Base-by-base conservation (phyloP, 208 protist genomes). In the Wallacemonas sp. region DNA sequence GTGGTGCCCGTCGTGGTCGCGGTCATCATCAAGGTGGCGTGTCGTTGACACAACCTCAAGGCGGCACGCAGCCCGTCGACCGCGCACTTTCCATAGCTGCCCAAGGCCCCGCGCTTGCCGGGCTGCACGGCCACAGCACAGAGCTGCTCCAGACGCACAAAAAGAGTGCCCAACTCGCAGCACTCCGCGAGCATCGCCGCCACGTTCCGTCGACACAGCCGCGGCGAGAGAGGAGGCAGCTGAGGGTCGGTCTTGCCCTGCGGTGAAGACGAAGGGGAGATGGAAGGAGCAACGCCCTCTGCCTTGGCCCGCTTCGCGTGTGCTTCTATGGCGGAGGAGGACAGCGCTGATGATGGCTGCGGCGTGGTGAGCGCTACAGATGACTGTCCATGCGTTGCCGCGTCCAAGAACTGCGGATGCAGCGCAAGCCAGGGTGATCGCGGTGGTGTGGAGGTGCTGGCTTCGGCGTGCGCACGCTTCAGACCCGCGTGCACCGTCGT, bases 61-160 rank as follows among this genome's bases (percentile, higher is more conserved):
- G 73, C 21, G 8, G 63, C 17, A 0, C 78, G 83, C 22, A 95
- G 54, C 26, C 77, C 79, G 24, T 77, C 80, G 36, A 91, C 75
- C 6, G 85, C 83, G 62, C 82, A 78, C 59, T 68, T 73, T 8
- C 89, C 89, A 69, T 95, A 95, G 62, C 75, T 80, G 26, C 89
- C 89, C n/a, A 95, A 74, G 24, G 64, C 67, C 9, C 68, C 74
- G 1, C 72, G 79, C 61, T 73, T 55, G n/a, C 70, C 53, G 30
- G 68, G 61, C 36, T 63, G 58, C 24, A 76, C 71, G 0, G 85
- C 70, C 14, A 84, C 66, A 0, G 62, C 71, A 68, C 82, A 90
- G 9, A 95, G 77, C 5, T 72, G 68, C 6, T 70, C 54, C 21
- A 95, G 70, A 6, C 85, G 80, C 41, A 86, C 66, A 21, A 92